phyloP scores from a whole-genome alignment of 495 filamentous ascomycete genomes.

The Talaromyces nanjingensis region DNA sequence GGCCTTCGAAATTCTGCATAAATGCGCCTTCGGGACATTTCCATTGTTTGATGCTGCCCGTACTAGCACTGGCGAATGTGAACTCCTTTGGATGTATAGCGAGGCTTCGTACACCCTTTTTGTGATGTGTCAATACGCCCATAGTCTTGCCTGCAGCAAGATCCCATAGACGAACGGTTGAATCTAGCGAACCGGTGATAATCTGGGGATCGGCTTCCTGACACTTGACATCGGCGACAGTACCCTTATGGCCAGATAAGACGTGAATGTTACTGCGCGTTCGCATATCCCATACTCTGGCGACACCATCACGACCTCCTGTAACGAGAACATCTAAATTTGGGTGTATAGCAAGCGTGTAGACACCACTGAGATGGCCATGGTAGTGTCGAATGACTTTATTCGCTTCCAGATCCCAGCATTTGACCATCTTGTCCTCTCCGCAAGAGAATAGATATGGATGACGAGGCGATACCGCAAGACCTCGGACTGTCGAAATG shows the following conservation, averaged over 20 bases:
- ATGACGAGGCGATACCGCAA: constrained; percentile 89
- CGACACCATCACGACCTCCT: constrained; percentile 89
- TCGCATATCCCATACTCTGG: constrained; percentile 97
- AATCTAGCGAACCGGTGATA: constrained; percentile 84
- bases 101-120: constrained; percentile 88
- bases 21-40: constrained; percentile 97
- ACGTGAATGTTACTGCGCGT: constrained; percentile 94
- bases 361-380: constrained; percentile 93
- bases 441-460: constrained; percentile 97
- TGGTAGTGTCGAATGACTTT: constrained; percentile 99
- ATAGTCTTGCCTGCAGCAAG: constrained; percentile 93
- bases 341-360: constrained; percentile 84
- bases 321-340: constrained; percentile 93
- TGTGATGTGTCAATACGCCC: constrained; percentile 95
- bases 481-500: constrained; percentile 89
- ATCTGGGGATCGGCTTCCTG: constrained; percentile 97
- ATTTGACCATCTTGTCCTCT: constrained; percentile 99
- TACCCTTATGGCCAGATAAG: constrained; percentile 79
- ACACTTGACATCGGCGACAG: constrained; percentile 80
- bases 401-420: constrained; percentile 98
- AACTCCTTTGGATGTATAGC: constrained; percentile 87
- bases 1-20: constrained; percentile 99
- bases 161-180: constrained; percentile 92
- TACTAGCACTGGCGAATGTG: constrained; percentile 89
- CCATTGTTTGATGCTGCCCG: constrained; percentile 97